Evolutionary conservation across 805 yeast genomes (phyloP), one percentile per base, ranked within the genome.

Genomic region (Kluyveromyces wickerhamii): DNA sequence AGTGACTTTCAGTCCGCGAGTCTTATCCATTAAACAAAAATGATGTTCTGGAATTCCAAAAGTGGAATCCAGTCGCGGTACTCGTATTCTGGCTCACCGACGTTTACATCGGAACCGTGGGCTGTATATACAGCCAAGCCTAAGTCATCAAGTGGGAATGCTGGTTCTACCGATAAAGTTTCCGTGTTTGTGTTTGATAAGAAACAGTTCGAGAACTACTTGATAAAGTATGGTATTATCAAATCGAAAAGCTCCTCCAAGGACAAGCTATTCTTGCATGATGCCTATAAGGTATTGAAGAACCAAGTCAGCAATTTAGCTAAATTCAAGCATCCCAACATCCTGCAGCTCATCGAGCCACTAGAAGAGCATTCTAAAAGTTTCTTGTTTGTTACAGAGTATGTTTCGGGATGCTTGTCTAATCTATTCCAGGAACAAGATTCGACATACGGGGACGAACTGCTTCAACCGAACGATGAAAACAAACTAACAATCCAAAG

Each of bases 131-230:
- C 89, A 2, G 96, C 89, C n/a, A 81, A 79, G 43, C 79, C 78
- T 37, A 73, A 74, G 44, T 62, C 71, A 17, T 62, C 74, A 2
- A 77, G 78, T 23, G 67, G 46, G 14, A 23, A 37, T 8, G 29
- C 52, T 3, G 29, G 41, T 5, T 30, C 72, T 30, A 18, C 19
- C 6, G 33, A 30, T 9, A 59, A 66, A 38, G 94, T 77, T 2
- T 82, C 95, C 2, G 94, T 89, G 8, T 87, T 92, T 60, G 77
- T 82, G 20, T 83, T 87, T 50, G 95, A 82, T 55, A 88, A 87
- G 62, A 74, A 77, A 51, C 77, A 74, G 36, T 74, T 83, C 43
- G 88, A 83, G 44, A 55, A 69, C 5, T 62, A 63, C 36, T 54
- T 87, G 17, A 43, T 60, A 10, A 62, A 73, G 37, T 62, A 74